Evolutionary conservation across 306 rosid genomes (phyloP), one percentile per base, ranked within the genome.

Genomic region (Acacia acuminata): DNA sequence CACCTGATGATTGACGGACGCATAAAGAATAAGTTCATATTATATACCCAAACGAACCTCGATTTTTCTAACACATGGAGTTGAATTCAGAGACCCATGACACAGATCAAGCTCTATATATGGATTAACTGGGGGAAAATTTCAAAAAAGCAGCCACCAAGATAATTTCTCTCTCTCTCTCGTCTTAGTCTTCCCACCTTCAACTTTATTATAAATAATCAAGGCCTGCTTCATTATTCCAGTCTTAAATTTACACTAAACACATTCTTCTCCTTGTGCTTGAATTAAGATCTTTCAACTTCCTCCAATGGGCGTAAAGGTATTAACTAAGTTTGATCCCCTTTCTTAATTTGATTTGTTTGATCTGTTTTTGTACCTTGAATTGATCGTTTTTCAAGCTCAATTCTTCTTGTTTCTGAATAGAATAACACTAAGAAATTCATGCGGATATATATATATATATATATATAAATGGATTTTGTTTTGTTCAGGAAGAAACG

Each of bases 1-100:
- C 82, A 79, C 17, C 1, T 44, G 63, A 76, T 43, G 36, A 45
- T 10, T 30, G 65, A 8, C 78, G 12, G 50, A 79, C 25, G 9
- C 66, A 63, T 7, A 85, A 81, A 75, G 76, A 55, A 25, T 32
- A 45, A 40, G 38, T 85, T 55, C 67, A 24, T 34, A 27, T 43
- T n/a, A 10, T 44, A n/a, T 15, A 32, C 40, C 1, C 32, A 44
- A 69, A 40, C 13, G 20, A 50, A 17, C 40, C 71, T 22, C 19
- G 24, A 36, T 53, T 78, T 89, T 85, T 80, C 92, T 34, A 81
- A 78, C 93, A 85, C 88, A 58, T 84, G 89, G 79, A 14, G 72
- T 88, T 75, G 88, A 86, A 84, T 84, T 55, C 81, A 83, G 30
- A 56, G 45, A 58, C 76, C 76, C 63, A 16, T 27, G 48, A 45